Base-by-base conservation (phyloP, 1,139 yeast species). In the Sugiyamaella neomexicana region DNA sequence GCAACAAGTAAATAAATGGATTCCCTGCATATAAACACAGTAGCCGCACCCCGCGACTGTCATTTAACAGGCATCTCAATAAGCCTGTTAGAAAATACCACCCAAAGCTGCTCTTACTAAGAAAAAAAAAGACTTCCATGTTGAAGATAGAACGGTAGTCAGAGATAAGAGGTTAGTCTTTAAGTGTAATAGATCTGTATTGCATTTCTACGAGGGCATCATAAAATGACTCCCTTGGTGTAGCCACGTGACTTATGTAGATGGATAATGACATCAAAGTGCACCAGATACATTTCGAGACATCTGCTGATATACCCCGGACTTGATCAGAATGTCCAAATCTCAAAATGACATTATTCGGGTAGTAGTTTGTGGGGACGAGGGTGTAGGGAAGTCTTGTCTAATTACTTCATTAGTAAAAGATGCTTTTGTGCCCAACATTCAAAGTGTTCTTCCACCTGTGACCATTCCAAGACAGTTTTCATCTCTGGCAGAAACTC, bases 311-410 rank as follows among this genome's bases (percentile, higher is more conserved):
- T 23, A 16, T 25, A 41, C 44, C 32, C 34, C 34, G 16, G 44
- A 40, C 43, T 39, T 32, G 27, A 12, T 31, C 41, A 31, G 17
- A 17, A 50, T 44, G 50, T 39, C 53, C 27, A 50, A 50, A 38
- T 9, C 38, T 16, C 55, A 50, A 20, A 61, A 62, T 56, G 68
- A 71, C 49, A 56, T 82, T 1, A 78, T 88, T 39, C 68, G 95
- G 56, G 85, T 93, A 1, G 96, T 89, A 1, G 86, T 93, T 0
- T 90, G 97, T 69, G 99, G 99, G n/a, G 99, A 93, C 70, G 96
- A 89, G 59, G 88, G 82, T 1, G 69, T 67, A 1, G 70, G 72
- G 25, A 70, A 68, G 50, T 56, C 78, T 2, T 77, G 91, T 27
- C 72, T 93, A 43, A 82, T 93, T 37, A 84, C 95, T 0, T 78